Evolutionary conservation across 176 grass and related monocot species (phyloP), one percentile per base, ranked within the genome.

Genomic region (Ensete ventricosum): DNA sequence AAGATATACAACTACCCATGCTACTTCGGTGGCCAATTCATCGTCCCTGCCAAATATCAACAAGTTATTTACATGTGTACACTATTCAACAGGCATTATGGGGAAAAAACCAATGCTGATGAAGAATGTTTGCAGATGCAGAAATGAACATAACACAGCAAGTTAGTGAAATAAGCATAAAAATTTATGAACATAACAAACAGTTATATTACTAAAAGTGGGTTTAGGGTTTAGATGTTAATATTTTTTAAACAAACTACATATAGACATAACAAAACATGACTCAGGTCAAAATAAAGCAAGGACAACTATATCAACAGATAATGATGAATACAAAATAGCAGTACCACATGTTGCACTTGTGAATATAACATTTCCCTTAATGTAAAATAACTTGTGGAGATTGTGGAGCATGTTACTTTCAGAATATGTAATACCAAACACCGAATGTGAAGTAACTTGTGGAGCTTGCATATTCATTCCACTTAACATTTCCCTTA

Each of bases 1-100:
- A 64, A 99, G 82, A 89, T 99, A 99, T 11, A 99, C 90, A 13
- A 99, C 82, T 54, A 99, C 86, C 95, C 95, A 99, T 12, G 91
- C 90, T 69, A 99, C 91, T 87, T 99, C 95, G 71, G 88, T 99
- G 67, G 81, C 88, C 22, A 99, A 54, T 52, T 94, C 91, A 75
- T 99, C 90, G 72, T 94, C 91, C 75, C 91, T 99, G 69, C 81
- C 62, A 80, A 91, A 7, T 27, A 76, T 43, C 72, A 74, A 59
- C 73, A 70, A 50, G 50, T 67, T 77, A 54, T 50, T 67, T 69
- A 8, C 26, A 26, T 53, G 43, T 4, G 67, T 80, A 78, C 22
- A 75, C 55, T 7, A 17, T 8, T 54, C 71, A 77, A 9, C 55
- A 64, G 69, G 25, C 19, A 83, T 43, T 43, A 43, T 43, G 13